These are phyloP conservation scores for Aspergillus coremiiformis DNA, from an alignment of 495 filamentous ascomycete genomes.

Conservation along the genomic window DNA sequence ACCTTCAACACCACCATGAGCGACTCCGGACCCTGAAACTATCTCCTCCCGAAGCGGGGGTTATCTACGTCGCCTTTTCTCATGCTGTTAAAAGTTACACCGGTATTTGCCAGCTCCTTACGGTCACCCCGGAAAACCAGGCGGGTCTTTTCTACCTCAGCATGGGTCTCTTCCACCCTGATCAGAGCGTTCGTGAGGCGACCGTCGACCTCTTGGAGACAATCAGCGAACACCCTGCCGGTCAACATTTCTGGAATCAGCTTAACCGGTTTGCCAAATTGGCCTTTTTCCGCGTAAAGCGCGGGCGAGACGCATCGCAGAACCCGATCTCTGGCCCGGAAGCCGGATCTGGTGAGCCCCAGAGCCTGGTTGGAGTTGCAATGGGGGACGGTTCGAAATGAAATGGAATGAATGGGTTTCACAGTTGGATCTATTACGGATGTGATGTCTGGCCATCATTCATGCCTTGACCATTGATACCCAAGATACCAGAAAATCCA, in stretches of 20 bases:
- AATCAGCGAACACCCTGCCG: conserved; percentile 79
- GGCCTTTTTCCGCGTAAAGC: conserved; percentile 60
- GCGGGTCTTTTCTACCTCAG: conserved; percentile 87
- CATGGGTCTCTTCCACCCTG: conserved; percentile 89
- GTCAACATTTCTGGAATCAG: conserved; percentile 84
- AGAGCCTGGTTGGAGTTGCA: conserved; percentile 36
- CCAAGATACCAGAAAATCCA: background rate
- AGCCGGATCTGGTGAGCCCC: conserved; percentile 21
- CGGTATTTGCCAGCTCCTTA: conserved; percentile 82
- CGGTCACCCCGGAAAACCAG: conserved; percentile 76
- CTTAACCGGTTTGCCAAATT: conserved; percentile 84
- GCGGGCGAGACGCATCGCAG: conserved; percentile 48
- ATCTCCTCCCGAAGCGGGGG: conserved; percentile 57
- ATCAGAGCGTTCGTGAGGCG: conserved; percentile 65
- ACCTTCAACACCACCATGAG: conserved; percentile 88
- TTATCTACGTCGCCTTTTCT: conserved; percentile 74
- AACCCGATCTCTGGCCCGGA: conserved; percentile 5
- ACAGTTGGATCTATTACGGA: background rate
- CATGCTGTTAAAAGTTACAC: conserved; percentile 74
- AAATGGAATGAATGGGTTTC: background rate
- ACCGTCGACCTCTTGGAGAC: conserved; percentile 76
- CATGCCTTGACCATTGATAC: background rate
- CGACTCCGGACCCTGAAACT: conserved; percentile 74
- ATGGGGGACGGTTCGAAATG: conserved; percentile 19
- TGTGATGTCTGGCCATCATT: background rate